phyloP scores from a whole-genome alignment of 2,329 filamentous ascomycete genomes.

The Conoideocrella luteorostrata region DNA sequence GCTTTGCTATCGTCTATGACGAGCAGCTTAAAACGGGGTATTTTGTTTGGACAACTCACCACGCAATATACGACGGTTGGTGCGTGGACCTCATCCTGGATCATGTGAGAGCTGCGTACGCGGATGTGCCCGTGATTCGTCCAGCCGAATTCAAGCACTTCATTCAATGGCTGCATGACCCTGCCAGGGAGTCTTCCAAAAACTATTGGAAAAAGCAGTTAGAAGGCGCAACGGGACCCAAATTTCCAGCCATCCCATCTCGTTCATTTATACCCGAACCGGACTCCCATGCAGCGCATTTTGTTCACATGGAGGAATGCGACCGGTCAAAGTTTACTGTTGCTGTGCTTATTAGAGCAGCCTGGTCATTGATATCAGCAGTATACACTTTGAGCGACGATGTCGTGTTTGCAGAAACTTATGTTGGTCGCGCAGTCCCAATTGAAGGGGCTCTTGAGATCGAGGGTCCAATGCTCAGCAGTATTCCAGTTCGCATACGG shows the following conservation, averaged over 20 bases:
- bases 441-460: constrained; percentile 20
- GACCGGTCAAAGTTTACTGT: constrained; percentile 16
- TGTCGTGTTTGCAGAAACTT: constrained; percentile 19
- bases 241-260: constrained; percentile 8
- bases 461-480: constrained; percentile 21
- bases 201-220: constrained; percentile 36
- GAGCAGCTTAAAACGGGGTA: not conserved
- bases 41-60: constrained; percentile 20
- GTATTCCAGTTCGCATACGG: constrained; percentile 15
- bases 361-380: constrained; percentile 27
- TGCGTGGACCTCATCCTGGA: constrained; percentile 31
- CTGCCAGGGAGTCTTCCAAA: constrained; percentile 17
- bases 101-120: constrained; percentile 11
- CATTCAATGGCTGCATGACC: constrained; percentile 34
- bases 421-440: constrained; percentile 19
- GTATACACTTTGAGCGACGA: constrained; percentile 29
- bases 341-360: constrained; percentile 19
- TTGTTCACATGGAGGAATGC: constrained; percentile 6
- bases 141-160: constrained; percentile 28
- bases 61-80: constrained; percentile 49
- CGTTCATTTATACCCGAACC: constrained; percentile 8
- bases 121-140: not conserved
- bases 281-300: constrained; percentile 1
- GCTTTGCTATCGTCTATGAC: constrained; percentile 9
- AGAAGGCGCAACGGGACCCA: constrained; percentile 14